phyloP scores from a whole-genome alignment of 1,139 yeast genomes.

The Geotrichum macrosporum region DNA sequence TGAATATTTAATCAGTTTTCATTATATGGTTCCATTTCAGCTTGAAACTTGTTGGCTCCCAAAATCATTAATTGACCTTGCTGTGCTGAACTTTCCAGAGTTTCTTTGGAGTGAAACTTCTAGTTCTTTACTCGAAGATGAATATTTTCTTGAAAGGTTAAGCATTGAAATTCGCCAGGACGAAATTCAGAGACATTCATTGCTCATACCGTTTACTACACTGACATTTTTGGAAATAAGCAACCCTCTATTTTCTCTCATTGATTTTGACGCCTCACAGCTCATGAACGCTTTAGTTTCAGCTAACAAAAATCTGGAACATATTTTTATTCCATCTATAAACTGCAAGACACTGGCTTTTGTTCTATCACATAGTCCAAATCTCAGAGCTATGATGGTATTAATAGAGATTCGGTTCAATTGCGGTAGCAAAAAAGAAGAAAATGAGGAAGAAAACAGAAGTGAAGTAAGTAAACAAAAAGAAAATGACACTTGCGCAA shows the following conservation, averaged over 20 bases:
- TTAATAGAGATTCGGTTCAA: background rate
- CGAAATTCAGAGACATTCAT: background rate
- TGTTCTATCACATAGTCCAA: background rate
- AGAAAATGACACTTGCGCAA: too few species aligned
- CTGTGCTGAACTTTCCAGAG: constrained; percentile 1
- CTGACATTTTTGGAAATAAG: constrained; percentile 1
- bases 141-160: background rate
- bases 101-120: background rate
- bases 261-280: background rate
- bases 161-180: background rate
- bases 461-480: background rate
- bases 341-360: background rate
- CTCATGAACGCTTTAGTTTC: background rate
- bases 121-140: background rate
- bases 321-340: background rate
- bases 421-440: too few species aligned
- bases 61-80: background rate
- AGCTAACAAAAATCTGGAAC: background rate
- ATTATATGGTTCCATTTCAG: constrained; percentile 6
- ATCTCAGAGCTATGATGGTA: background rate
- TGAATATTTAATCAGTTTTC: background rate
- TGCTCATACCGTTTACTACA: background rate
- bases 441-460: too few species aligned
- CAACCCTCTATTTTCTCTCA: background rate
- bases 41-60: constrained; percentile 5